phyloP scores from a whole-genome alignment of 2,329 filamentous ascomycete genomes.

The Paecilomyces fulvus region DNA sequence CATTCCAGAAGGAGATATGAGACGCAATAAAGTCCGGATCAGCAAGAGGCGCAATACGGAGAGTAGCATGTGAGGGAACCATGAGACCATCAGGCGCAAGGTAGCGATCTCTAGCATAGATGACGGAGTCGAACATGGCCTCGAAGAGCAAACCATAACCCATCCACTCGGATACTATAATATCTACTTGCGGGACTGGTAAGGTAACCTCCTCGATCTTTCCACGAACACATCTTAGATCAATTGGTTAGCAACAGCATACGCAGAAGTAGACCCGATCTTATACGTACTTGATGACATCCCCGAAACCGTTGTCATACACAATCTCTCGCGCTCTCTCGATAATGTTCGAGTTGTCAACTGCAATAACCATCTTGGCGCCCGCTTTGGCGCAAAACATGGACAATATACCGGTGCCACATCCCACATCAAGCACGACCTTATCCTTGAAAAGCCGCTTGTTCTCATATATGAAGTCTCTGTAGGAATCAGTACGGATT shows the following conservation, averaged over 20 bases:
- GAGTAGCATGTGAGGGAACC: constrained; percentile 74
- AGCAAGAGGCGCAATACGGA: constrained; percentile 72
- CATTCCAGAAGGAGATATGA: constrained; percentile 75
- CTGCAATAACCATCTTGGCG: constrained; percentile 75
- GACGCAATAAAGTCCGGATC: constrained; percentile 71
- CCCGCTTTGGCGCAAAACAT: constrained; percentile 93
- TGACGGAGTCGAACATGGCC: constrained; percentile 88
- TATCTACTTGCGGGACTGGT: constrained; percentile 74
- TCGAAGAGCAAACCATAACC: constrained; percentile 90
- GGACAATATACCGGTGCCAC: constrained; percentile 70
- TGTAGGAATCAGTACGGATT: constrained; percentile 81
- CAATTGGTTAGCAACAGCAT: background rate
- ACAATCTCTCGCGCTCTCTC: constrained; percentile 78
- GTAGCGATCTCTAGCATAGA: constrained; percentile 81
- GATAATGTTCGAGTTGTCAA: constrained; percentile 88
- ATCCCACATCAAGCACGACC: constrained; percentile 77
- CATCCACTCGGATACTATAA: constrained; percentile 98
- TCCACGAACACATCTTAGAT: constrained; percentile 58
- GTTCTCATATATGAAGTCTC: constrained; percentile 58
- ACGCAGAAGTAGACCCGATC: background rate
- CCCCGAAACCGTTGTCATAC: constrained; percentile 66
- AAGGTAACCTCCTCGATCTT: constrained; percentile 80
- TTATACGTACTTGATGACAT: constrained; percentile 54
- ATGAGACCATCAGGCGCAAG: constrained; percentile 71
- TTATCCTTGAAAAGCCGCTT: constrained; percentile 49